Evolutionary conservation across 1,139 yeast genomes (phyloP), one percentile per base, ranked within the genome.

Genomic region (Lodderomyces oxycetoniae): DNA sequence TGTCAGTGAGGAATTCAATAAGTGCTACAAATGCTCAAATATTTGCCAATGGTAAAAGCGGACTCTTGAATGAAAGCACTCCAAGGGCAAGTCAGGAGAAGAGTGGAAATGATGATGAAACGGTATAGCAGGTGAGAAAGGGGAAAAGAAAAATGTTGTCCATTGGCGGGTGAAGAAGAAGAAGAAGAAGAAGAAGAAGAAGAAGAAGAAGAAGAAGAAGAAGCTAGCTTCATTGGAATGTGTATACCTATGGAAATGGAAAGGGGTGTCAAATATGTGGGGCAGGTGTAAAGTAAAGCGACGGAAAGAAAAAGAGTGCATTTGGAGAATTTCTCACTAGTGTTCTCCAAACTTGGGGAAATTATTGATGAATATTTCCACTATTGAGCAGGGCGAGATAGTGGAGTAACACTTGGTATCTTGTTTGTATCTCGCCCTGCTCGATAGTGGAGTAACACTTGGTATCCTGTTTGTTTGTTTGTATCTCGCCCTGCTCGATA

Each of bases 31-130:
- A 68, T 47, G 62, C 73, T 14, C 70, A 71, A 12, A 58, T 68
- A 20, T 57, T 68, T 44, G 60, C 57, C 48, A 68, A 67, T 45
- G 74, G 74, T n/a, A 67, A 68, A 45, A 66, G 65, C 50, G 57
- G 59, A 19, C 61, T 68, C 45, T 61, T 68, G 50, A 65, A 68
- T 42, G 74, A 68, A 41, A 56, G 63, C 19, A 63, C 70, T 4
- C 65, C 66, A 2, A 36, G 41, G 35, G 41, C 22, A 3, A 25
- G 27, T 12, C 21, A 13, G 4, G 32, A 27, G 4, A 22, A 26
- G 11, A 27, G 19, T 4, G 23, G 26, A 24, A 27, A 17, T 16
- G 16, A 30, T 14, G 29, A 35, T 12, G 3, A 22, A 5, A 11
- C 9, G 8, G 20, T n/a, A 6, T 11, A n/a, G 9, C 11, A n/a